phyloP scores from a whole-genome alignment of 2,329 filamentous ascomycete species.

The Phaeosphaeriaceae sp. region DNA sequence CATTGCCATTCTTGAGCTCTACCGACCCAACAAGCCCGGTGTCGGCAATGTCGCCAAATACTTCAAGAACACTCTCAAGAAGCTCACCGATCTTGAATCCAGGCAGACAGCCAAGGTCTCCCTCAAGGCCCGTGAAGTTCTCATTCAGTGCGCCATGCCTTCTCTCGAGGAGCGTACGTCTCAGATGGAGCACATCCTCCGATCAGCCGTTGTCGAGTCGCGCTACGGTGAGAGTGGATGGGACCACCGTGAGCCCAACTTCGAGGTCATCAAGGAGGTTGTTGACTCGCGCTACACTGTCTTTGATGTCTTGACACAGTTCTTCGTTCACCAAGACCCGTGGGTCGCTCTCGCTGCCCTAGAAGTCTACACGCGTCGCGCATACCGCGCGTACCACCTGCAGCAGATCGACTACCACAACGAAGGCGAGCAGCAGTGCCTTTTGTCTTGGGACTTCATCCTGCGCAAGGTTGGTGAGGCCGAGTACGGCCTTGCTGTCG shows the following conservation, averaged over 20 bases:
- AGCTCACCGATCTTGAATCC: slow-evolving; percentile 89
- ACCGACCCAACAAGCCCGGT: slow-evolving; percentile 91
- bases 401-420: slow-evolving; percentile 89
- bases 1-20: slow-evolving; percentile 89
- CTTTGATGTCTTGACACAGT: slow-evolving; percentile 92
- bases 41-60: slow-evolving; percentile 88
- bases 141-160: slow-evolving; percentile 95
- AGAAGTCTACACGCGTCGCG: slow-evolving; percentile 94
- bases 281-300: slow-evolving; percentile 99
- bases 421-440: slow-evolving; percentile 75
- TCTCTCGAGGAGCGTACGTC: slow-evolving; percentile 92
- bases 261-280: slow-evolving; percentile 94
- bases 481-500: slow-evolving; percentile 83
- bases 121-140: slow-evolving; percentile 93
- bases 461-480: slow-evolving; percentile 91
- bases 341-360: slow-evolving; percentile 94
- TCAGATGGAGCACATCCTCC: slow-evolving; percentile 98
- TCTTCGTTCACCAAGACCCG: slow-evolving; percentile 92
- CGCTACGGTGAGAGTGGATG: slow-evolving; percentile 95
- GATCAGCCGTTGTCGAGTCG: slow-evolving; percentile 95
- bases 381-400: slow-evolving; percentile 93
- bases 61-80: slow-evolving; percentile 81
- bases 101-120: slow-evolving; percentile 91
- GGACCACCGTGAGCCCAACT: slow-evolving; percentile 91
- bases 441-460: slow-evolving; percentile 93